Evolutionary conservation across 75 land plant genomes (phyloP), one percentile per base, ranked within the genome.

Genomic region (Adiantum capillusveneris): DNA sequence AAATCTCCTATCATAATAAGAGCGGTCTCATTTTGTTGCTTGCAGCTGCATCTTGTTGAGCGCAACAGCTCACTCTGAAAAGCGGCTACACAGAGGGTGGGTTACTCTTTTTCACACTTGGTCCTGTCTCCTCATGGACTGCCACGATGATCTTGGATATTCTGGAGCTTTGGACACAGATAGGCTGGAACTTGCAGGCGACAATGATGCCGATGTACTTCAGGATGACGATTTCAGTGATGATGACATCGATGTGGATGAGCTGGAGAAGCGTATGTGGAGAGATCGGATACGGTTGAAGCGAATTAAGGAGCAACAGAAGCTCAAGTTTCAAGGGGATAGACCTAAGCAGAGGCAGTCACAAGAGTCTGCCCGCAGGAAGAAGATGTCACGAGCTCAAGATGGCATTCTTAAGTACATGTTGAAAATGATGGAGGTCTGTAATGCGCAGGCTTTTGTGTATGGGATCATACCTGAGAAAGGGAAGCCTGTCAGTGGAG

Each of bases 401-500:
- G 87, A 84, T 62, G 84, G 79, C 11, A 75, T 84, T 43, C 58
- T 85, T 53, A 79, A 85, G 45, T 78, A 85, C 58, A 81, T 84
- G n/a, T n/a, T n/a, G n/a, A n/a, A n/a, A n/a, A n/a, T n/a, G n/a
- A n/a, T n/a, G n/a, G n/a, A n/a, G n/a, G 87, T 79, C 18, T 83
- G 95, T 45, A 87, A 89, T 41, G 95, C 91, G 17, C 90, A 81
- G 60, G 94, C 90, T 1, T 88, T 88, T 58, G 91, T 88, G 24
- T 88, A 88, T 46, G 95, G 92, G 27, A 86, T 89, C 48, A 80
- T 89, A 16, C 81, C 90, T 14, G 95, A 86, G 78, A 85, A 89
- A 50, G 95, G 95, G 19, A 86, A 89, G 70, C 84, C 92, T 0
- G 92, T 89, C 50, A 83, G 73, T n/a, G 92, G 95, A 0, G 87